Percentiles rank a stretch among this genome's conserved stretches.
Conservation (phyloP, 768 basidiomycete genomes). For the Antrodiella citrinella region DNA sequence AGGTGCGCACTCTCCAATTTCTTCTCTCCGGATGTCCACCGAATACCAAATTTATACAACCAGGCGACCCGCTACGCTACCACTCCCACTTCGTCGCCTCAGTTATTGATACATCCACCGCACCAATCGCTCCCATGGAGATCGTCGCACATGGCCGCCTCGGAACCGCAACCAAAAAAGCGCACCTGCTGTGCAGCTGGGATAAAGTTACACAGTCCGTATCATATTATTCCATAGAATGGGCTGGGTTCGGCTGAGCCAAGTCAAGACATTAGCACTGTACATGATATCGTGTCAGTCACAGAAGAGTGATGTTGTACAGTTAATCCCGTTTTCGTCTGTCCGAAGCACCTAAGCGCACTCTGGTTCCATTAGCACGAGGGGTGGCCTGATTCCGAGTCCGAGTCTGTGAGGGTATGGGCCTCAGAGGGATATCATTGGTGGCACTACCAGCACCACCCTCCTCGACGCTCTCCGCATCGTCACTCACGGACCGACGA, state of each 20-base stretch:
- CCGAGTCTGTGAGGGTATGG: not conserved
- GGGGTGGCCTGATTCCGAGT: not conserved
- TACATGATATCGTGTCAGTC: too few species aligned
- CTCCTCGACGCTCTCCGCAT: constrained; percentile 54
- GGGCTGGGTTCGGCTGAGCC: constrained; percentile 81
- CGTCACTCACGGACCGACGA: constrained; percentile 27
- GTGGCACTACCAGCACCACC: constrained; percentile 40
- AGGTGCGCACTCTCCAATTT: constrained; percentile 38
- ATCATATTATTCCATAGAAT: constrained; percentile 77
- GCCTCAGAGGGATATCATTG: not conserved
- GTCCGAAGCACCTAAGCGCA: not conserved
- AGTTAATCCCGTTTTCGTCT: constrained; percentile 34
- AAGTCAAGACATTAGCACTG: constrained; percentile 3
- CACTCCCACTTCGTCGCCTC: constrained; percentile 94
- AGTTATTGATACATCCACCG: constrained; percentile 56
- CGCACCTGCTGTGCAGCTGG: constrained; percentile 87
- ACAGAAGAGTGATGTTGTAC: not conserved
- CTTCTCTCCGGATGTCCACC: not conserved
- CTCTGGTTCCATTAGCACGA: constrained; percentile 5
- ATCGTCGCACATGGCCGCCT: constrained; percentile 92
- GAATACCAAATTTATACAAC: not conserved
- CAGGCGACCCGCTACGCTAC: constrained; percentile 91
- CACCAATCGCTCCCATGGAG: constrained; percentile 77
- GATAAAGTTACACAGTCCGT: constrained; percentile 60
- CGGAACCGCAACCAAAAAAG: constrained; percentile 96